Conservation (phyloP, 2,329 filamentous ascomycete genomes). For the Rhynchosporium secalis region DNA sequence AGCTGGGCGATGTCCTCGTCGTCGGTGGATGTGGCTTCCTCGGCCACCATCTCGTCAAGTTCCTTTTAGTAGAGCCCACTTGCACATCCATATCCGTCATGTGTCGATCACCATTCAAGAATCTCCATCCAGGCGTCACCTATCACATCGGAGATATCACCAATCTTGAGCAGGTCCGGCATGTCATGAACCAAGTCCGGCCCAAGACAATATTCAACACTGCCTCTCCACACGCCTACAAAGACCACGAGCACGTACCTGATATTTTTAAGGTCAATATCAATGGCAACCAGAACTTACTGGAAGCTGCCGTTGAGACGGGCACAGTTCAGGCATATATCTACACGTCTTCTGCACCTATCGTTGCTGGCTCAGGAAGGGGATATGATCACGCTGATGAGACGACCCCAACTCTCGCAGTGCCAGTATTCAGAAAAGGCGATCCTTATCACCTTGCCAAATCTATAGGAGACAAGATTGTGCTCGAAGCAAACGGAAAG, state of each 20-base stretch:
- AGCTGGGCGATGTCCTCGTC: slow-evolving; percentile 16
- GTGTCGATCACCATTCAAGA: slow-evolving; percentile 46
- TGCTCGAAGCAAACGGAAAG: slow-evolving; percentile 33
- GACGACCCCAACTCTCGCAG: slow-evolving; percentile 28
- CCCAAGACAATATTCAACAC: slow-evolving; percentile 52
- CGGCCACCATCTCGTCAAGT: slow-evolving; percentile 51
- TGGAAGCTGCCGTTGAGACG: slow-evolving; percentile 48
- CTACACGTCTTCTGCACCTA: slow-evolving; percentile 31
- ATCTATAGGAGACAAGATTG: slow-evolving; percentile 30
- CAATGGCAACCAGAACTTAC: slow-evolving; percentile 49
- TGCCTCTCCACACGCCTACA: slow-evolving; percentile 45
- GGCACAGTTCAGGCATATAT: slow-evolving; percentile 46
- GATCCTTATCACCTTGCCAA: slow-evolving; percentile 33
- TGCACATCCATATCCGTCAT: slow-evolving; percentile 48
- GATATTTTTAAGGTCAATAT: slow-evolving; percentile 48
- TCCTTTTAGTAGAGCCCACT: slow-evolving; percentile 44
- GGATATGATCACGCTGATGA: slow-evolving; percentile 32
- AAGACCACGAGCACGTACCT: slow-evolving; percentile 27
- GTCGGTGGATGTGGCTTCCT: slow-evolving; percentile 43
- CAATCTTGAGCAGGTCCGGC: slow-evolving; percentile 43
- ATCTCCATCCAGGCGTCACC: slow-evolving; percentile 40
- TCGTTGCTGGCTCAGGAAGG: slow-evolving; percentile 26
- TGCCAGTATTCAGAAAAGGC: slow-evolving; percentile 23
- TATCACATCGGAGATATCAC: slow-evolving; percentile 54
- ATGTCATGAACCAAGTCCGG: slow-evolving; percentile 45